Evolutionary conservation across 2,329 filamentous ascomycete species (phyloP), one percentile per base, ranked within the genome.

Genomic region (Fusarium zealandicum): DNA sequence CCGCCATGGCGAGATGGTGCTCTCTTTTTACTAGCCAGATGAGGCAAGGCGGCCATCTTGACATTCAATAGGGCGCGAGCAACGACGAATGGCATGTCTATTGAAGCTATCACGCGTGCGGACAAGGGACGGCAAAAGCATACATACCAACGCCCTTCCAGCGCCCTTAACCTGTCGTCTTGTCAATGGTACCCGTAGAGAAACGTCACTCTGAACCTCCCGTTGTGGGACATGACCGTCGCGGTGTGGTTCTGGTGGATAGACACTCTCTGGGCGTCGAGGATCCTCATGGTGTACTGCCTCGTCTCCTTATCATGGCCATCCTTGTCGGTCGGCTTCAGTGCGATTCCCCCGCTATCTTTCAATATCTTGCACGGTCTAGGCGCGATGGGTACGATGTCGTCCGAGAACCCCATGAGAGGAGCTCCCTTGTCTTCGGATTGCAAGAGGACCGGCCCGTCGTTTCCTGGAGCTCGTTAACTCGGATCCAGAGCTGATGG

Each of bases 271-370:
- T 46, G 18, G 3, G 28, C 13, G 7, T 51, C 54, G 3, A 64
- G 42, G 4, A 18, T 13, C 17, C 17, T 37, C 36, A 48, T 45
- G 0, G 61, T 64, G 17, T 36, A 64, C 5, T 44, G 14, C 16
- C 54, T 51, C 9, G 57, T 64, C n/a, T 16, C 17, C 31, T 39
- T 8, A 5, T 64, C 61, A 8, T 64, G 50, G 2, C 61, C 54
- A 12, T 56, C 36, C 27, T 64, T 64, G 11, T 64, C 57, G 2
- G 61, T 64, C 16, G 57, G 61, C 27, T 64, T 64, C 18, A 64
- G 22, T 1, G 47, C 54, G 7, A 38, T 14, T 5, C 36, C 51
- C 6, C 51, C 47, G 6, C 57, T 59, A 22, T 53, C 57, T 30
- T 64, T 64, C 2, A 33, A 17, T 3, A 18, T 20, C 10, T 18